Base-by-base conservation (phyloP, 179 eudicot genomes). In the Pouteria campechiana region DNA sequence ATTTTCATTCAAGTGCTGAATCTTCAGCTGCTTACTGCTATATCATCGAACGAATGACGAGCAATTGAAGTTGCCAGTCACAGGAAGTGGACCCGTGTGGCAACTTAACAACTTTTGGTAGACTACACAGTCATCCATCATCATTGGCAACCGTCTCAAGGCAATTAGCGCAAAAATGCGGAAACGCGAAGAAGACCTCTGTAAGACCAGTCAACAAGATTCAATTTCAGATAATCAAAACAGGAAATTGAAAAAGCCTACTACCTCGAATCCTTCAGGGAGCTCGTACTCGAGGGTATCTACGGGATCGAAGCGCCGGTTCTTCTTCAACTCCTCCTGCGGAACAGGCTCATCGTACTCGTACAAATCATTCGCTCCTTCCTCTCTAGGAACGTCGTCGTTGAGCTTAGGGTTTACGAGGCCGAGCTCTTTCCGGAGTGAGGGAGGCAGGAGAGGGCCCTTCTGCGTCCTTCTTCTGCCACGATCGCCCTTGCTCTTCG, bases 261-360 rank as follows among this genome's bases (percentile, higher is more conserved):
- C 24, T 31, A 84, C 97, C 97, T 85, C 50, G 25, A 80, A 78
- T 7, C 69, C 54, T 7, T 81, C 67, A 2, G 95, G 93, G 6
- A 89, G 81, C 52, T 78, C 59, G 43, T 73, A 85, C 65, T 81
- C 68, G 17, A 57, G 65, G 42, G 76, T 78, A 3, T 71, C 83
- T 7, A 89, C 93, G n/a, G 59, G 75, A 46, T 84, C 97, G 38
- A 41, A 89, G 2, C 89, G 65, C 0, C 63, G 64, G 47, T 89
- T 89, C 63, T 63, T 85, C 52, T 22, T 54, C 0, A 60, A 67
- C 17, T 89, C 93, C 57, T 89, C 97, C 49, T 81, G 83, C 2
- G 97, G 66, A 41, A 63, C 41, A 29, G 35, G 78, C 55, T 89
- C 97, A 32, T 84, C 89, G 18, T 75, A 78, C 43, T 78, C 97